A percentile compares a stretch with the other conserved stretches of the same genome.
Evolutionary conservation across 176 grass and related monocot genomes (phyloP).

Genomic region (Panicum miliaceum): DNA sequence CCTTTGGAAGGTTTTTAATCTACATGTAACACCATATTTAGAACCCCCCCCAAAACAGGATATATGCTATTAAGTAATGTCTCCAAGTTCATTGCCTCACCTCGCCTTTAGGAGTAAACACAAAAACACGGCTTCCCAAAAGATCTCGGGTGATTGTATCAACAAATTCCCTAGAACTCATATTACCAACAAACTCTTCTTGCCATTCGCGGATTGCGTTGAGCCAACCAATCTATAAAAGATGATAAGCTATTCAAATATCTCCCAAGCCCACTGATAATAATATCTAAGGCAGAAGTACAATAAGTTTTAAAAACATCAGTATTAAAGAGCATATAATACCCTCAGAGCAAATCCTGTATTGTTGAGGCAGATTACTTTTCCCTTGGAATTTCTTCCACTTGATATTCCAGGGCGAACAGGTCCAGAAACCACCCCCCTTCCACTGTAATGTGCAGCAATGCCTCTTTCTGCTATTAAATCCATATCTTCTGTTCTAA

Average conservation of each 20-base stretch:
- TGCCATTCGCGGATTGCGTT: constrained; percentile 99
- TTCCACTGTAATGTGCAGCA: constrained; percentile 94
- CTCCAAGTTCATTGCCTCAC: constrained; percentile 59
- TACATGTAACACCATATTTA: constrained; percentile 41
- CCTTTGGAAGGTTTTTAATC: constrained; percentile 97
- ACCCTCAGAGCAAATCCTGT: constrained; percentile 90
- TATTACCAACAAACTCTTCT: constrained; percentile 98
- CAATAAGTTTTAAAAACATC: constrained; percentile 24
- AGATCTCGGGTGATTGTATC: constrained; percentile 92
- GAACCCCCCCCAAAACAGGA: background rate
- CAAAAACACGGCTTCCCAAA: constrained; percentile 92
- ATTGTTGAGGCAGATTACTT: constrained; percentile 77
- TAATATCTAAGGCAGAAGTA: constrained; percentile 17
- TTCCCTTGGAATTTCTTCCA: constrained; percentile 77
- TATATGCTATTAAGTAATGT: background rate
- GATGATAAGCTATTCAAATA: constrained; percentile 8
- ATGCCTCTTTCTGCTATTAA: constrained; percentile 99
- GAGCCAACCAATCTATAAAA: constrained; percentile 92
- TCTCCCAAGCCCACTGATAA: constrained; percentile 16
- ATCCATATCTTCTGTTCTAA: constrained; percentile 99
- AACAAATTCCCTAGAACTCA: constrained; percentile 98
- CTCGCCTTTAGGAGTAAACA: constrained; percentile 99
- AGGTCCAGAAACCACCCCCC: constrained; percentile 63
- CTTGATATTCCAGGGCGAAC: constrained; percentile 65
- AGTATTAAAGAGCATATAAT: constrained; percentile 40